Evolutionary conservation across 1,284 basidiomycete genomes (phyloP).

Genomic region (Irpex sp.): DNA sequence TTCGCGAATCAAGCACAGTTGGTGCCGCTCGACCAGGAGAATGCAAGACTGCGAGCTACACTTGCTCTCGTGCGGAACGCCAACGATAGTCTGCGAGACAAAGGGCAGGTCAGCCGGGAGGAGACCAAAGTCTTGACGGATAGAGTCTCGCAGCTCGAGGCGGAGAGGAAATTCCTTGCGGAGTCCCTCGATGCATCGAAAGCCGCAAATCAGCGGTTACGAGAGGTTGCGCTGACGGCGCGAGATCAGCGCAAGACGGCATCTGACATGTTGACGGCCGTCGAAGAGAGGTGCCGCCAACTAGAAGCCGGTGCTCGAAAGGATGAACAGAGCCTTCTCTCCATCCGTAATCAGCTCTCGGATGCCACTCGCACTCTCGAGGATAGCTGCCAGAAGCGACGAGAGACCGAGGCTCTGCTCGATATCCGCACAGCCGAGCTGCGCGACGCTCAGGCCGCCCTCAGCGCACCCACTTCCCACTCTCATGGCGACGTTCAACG

Average conservation of each 20-base stretch:
- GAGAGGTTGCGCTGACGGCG: conserved; percentile 39
- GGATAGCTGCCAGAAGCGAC: neutral
- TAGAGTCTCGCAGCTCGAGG: too few species aligned
- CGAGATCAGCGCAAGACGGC: too few species aligned
- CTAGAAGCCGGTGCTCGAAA: neutral
- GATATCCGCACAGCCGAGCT: conserved; percentile 19
- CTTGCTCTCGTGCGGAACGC: too few species aligned
- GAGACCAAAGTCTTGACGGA: too few species aligned
- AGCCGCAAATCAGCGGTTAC: conserved; percentile 26
- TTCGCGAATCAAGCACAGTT: too few species aligned
- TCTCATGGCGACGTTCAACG: conserved; percentile 21
- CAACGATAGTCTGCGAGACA: too few species aligned
- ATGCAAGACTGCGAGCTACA: too few species aligned
- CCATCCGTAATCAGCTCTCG: neutral
- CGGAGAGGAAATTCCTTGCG: conserved; percentile 21
- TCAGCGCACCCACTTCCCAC: conserved; percentile 17
- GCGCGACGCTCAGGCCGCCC: conserved; percentile 19
- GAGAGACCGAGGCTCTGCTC: conserved; percentile 11
- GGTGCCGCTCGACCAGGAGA: too few species aligned
- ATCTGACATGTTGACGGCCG: too few species aligned
- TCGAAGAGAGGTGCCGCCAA: neutral
- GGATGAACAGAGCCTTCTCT: neutral
- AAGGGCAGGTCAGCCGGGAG: too few species aligned
- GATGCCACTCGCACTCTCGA: neutral
- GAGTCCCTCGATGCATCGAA: conserved; percentile 44